Conservation (phyloP, 495 filamentous ascomycete genomes). For the Umbilicaria muhlenbergii region DNA sequence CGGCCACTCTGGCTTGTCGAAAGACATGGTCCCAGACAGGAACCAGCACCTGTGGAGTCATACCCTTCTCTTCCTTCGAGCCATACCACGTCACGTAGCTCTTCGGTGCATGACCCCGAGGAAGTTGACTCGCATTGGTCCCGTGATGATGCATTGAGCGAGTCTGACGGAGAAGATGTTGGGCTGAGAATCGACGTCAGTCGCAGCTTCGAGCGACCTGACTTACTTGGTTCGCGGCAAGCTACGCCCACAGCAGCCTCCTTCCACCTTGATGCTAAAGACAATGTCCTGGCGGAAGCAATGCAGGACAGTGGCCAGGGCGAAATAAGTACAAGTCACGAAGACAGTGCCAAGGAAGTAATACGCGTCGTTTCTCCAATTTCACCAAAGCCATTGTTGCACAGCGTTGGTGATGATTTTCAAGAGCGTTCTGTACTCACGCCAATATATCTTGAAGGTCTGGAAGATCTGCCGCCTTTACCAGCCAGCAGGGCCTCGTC, state of each 20-base stretch:
- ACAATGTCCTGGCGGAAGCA: no score
- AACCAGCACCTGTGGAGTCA: constrained; percentile 21
- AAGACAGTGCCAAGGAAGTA: no score
- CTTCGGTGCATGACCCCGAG: constrained; percentile 26
- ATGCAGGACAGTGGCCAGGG: no score
- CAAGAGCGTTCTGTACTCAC: neutral
- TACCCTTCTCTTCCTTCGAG: constrained; percentile 36
- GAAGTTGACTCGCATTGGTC: neutral
- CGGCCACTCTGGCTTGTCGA: constrained; percentile 35
- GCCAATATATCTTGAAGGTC: neutral
- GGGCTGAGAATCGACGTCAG: neutral
- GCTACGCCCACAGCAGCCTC: constrained; percentile 22
- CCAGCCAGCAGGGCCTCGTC: no score
- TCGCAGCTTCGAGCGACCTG: neutral
- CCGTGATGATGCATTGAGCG: neutral
- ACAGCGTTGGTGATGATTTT: neutral
- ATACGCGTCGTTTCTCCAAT: no score
- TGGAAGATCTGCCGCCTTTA: neutral
- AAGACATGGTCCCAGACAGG: constrained; percentile 27
- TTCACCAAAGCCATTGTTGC: neutral
- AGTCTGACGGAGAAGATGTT: neutral
- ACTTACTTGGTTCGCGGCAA: constrained; percentile 22
- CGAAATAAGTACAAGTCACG: no score
- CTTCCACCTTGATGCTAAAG: constrained; percentile 8
- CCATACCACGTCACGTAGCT: constrained; percentile 27